phyloP scores from a whole-genome alignment of 768 basidiomycete genomes.

The Leccinum imitatum region DNA sequence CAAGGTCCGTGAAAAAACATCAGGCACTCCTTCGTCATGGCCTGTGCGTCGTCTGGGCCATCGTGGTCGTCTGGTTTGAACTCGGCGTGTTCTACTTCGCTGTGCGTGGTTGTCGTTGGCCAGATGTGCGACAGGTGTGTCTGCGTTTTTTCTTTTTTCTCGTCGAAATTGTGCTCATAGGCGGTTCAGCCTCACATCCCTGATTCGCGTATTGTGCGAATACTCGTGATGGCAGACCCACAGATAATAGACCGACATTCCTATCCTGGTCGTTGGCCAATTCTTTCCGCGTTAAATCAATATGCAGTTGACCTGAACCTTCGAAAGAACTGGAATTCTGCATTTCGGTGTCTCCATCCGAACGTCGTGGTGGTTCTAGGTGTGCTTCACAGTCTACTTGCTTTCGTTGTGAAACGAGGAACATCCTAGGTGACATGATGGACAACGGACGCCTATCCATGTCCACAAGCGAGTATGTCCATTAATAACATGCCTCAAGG shows the following conservation, averaged over 20 bases:
- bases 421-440: conserved; percentile 69
- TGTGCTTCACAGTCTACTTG: background rate
- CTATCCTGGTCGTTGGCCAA: conserved; percentile 58
- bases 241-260: conserved; percentile 79
- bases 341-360: conserved; percentile 51
- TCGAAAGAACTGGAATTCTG: conserved; percentile 80
- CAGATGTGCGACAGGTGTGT: conserved; percentile 41
- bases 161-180: background rate
- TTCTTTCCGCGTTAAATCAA: conserved; percentile 60
- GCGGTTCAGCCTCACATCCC: conserved; percentile 18
- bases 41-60: conserved; percentile 60
- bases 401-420: background rate
- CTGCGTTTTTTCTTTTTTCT: conserved; percentile 4
- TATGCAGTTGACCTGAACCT: conserved; percentile 78
- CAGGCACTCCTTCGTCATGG: conserved; percentile 27
- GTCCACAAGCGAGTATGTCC: conserved; percentile 65
- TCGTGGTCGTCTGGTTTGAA: conserved; percentile 71
- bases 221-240: conserved; percentile 84
- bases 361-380: conserved; percentile 82
- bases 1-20: conserved; percentile 9
- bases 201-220: conserved; percentile 27
- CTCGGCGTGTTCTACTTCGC: conserved; percentile 52
- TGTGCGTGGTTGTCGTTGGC: conserved; percentile 58
- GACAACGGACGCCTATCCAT: conserved; percentile 74
- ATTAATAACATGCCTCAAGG: background rate